Base-by-base conservation (phyloP, 345 rosid genomes). In the Mangifera indica region DNA sequence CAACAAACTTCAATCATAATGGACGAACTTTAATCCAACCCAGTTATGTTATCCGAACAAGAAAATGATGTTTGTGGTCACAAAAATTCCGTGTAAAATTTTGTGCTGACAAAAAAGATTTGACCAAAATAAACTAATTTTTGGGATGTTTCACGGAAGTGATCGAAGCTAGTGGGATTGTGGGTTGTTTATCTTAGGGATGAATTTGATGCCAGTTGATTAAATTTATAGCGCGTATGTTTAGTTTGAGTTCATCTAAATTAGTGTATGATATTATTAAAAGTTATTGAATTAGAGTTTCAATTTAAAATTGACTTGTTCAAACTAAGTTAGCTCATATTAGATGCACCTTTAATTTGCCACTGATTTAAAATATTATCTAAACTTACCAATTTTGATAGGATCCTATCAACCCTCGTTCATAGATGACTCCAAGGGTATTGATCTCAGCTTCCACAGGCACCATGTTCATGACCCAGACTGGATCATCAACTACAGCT, bases 361-460 rank as follows among this genome's bases (percentile, higher is more conserved):
- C n/a, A n/a, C n/a, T n/a, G 5, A 40, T 17, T 32, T 46, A 49
- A 10, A 51, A 66, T 48, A 51, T 48, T 9, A 18, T 26, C 1
- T 2, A 11, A 48, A 26, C 14, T 18, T 46, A 94, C 99, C 99
- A 95, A 60, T 85, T 89, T 64, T 95, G 99, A 75, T 95, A 95
- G 0, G 98, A 91, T 74, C 99, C 99, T 2, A 91, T 88, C 67
- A 95, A 67, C 18, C 99, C 99, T 9, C 99, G 91, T 74, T 95
- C 96, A 44, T 82, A 95, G 8, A 92, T 79, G 60, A 77, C 97
- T 10, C 99, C 99, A 8, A 95, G 88, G 3, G 97, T 92, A 71
- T 91, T 79, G 78, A 72, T 66, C 29, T 77, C 62, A 1, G 90
- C 86, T 70, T 95, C 91, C 7, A 82, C 87, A 0, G 98, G 96